Percentiles rank a stretch among this genome's conserved stretches.
phyloP scores from a whole-genome alignment of 108 stramenopile genomes.

The Thalassiosira profunda region DNA sequence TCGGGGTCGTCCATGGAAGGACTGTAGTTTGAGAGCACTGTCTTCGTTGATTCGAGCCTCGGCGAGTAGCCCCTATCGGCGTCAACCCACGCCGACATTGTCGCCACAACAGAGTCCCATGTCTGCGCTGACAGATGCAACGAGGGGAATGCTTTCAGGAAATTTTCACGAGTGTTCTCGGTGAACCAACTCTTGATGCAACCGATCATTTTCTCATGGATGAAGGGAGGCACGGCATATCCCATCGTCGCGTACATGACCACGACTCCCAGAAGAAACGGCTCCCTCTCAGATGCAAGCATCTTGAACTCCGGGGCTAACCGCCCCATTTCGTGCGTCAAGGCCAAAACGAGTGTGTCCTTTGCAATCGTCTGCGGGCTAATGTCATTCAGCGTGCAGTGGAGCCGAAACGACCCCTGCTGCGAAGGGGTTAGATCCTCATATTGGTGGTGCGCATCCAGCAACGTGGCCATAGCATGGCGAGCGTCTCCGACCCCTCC shows the following conservation, averaged over 20 bases:
- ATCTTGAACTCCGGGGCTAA: constrained; percentile 1
- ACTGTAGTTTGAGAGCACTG: neutral
- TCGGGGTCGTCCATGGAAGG: neutral
- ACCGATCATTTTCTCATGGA: constrained; percentile 15
- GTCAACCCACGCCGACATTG: constrained; percentile 26
- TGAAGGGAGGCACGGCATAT: constrained; percentile 12
- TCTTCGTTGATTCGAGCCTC: neutral
- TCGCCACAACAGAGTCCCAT: constrained; percentile 4
- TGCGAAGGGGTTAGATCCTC: neutral
- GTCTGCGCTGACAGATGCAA: constrained; percentile 2
- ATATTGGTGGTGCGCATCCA: constrained; percentile 26
- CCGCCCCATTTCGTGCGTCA: constrained; percentile 12
- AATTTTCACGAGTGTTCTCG: constrained; percentile 5
- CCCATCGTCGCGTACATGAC: constrained; percentile 15
- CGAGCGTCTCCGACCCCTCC: constrained; percentile 29
- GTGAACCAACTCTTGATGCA: constrained; percentile 19
- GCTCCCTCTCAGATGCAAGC: constrained; percentile 1
- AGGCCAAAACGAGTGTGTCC: constrained; percentile 14
- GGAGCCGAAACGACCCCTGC: constrained; percentile 17
- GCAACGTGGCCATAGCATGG: constrained; percentile 13
- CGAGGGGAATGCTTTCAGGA: constrained; percentile 14
- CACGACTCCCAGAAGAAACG: constrained; percentile 11
- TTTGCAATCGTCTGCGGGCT: constrained; percentile 23
- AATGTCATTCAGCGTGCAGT: constrained; percentile 23
- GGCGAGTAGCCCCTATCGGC: constrained; percentile 16